A percentile compares a stretch with the other conserved stretches of the same genome.
phyloP scores from a whole-genome alignment of 768 basidiomycete species.

The Tephrocybe sp. region DNA sequence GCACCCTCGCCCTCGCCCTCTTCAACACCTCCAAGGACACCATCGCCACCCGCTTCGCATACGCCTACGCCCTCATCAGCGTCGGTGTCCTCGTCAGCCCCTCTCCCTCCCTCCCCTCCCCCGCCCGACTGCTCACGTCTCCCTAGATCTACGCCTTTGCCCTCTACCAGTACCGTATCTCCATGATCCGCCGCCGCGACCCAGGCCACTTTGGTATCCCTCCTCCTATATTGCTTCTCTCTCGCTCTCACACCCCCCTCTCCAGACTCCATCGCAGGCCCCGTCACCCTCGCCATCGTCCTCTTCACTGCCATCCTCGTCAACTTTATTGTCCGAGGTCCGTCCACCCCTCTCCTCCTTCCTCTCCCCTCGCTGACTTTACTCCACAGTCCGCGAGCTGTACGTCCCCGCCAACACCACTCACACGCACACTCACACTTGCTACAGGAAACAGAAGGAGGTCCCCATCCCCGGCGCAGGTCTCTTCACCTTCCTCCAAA shows the following conservation, averaged over 20 bases:
- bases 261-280: conserved; percentile 79
- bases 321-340: conserved; percentile 89
- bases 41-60: conserved; percentile 76
- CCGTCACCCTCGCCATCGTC: conserved; percentile 75
- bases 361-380: conserved; percentile 2
- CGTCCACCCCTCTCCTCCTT: conserved; percentile 11
- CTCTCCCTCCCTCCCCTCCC: neutral
- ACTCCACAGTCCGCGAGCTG: conserved; percentile 60
- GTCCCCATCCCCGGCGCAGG: conserved; percentile 30
- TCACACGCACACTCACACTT: neutral
- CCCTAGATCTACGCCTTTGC: conserved; percentile 79
- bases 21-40: conserved; percentile 83
- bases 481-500: conserved; percentile 15
- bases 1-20: conserved; percentile 81
- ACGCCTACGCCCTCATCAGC: conserved; percentile 80
- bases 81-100: conserved; percentile 59
- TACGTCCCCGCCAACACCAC: conserved; percentile 24
- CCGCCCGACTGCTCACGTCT: neutral
- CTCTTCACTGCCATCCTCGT: conserved; percentile 87
- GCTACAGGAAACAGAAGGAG: conserved; percentile 23
- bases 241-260: neutral
- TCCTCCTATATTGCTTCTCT: neutral
- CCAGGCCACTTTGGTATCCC: conserved; percentile 82
- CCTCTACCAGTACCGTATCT: conserved; percentile 85
- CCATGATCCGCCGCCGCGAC: conserved; percentile 87